Conservation (phyloP, 768 basidiomycete species). For the Boletus reticuloceps region DNA sequence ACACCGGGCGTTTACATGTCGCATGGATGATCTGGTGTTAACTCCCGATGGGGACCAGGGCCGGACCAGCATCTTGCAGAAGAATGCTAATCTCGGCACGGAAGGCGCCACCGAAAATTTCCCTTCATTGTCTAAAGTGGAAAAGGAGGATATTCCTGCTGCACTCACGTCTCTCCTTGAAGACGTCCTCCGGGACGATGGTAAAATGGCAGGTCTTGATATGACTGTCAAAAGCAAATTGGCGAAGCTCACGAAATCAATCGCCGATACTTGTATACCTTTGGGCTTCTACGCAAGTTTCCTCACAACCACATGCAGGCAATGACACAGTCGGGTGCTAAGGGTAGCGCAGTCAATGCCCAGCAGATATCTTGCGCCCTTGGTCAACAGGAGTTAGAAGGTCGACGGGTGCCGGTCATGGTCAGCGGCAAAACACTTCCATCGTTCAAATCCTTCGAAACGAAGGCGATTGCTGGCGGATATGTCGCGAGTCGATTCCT, state of each 20-base stretch:
- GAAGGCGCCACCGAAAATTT: conserved; percentile 90
- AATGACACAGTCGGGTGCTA: conserved; percentile 98
- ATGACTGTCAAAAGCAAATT: conserved; percentile 85
- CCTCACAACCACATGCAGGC: conserved; percentile 99
- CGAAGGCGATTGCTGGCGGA: conserved; percentile 96
- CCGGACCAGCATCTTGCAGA: conserved; percentile 64
- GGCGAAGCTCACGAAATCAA: conserved; percentile 83
- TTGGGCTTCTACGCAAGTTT: conserved; percentile 88
- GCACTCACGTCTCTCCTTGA: conserved; percentile 71
- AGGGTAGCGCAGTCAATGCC: conserved; percentile 96
- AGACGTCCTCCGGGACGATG: conserved; percentile 92
- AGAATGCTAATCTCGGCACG: conserved; percentile 72
- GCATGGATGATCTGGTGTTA: conserved; percentile 96
- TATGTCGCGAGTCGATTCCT: conserved; percentile 98
- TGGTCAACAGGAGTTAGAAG: conserved; percentile 97
- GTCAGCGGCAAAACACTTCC: conserved; percentile 98
- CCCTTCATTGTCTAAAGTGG: conserved; percentile 60
- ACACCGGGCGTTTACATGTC: conserved; percentile 95
- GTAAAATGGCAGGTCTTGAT: conserved; percentile 96
- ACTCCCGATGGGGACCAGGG: conserved; percentile 76
- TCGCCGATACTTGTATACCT: conserved; percentile 87
- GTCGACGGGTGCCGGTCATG: conserved; percentile 98
- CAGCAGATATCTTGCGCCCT: conserved; percentile 97
- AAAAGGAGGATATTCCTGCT: conserved; percentile 51
- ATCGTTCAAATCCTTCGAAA: conserved; percentile 95